Percentiles rank a stretch among this genome's conserved stretches.
These are phyloP conservation scores for Chlorella sp. DNA, from an alignment of 139 green algal genomes.

Conservation along the genomic window DNA sequence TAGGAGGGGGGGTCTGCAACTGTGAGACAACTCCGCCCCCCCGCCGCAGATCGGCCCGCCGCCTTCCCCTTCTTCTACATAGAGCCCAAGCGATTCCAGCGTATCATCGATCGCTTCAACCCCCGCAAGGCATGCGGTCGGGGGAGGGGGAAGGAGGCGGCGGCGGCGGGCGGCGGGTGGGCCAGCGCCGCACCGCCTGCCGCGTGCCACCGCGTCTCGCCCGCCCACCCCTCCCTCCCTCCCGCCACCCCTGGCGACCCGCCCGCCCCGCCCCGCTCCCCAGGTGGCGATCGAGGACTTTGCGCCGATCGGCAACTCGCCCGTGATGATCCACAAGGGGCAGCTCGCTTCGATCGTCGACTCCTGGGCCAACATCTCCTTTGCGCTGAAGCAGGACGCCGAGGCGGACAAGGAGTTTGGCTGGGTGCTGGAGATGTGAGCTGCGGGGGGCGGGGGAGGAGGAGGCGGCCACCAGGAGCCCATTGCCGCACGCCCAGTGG, in stretches of 20 bases:
- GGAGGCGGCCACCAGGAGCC: too few species aligned
- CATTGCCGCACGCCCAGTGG: too few species aligned
- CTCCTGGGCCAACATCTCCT: conserved; percentile 50
- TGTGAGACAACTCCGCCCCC: too few species aligned
- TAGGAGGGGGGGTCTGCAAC: too few species aligned
- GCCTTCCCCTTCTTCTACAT: conserved; percentile 89
- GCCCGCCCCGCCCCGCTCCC: background rate
- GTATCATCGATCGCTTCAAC: conserved; percentile 48
- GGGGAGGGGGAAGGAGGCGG: background rate
- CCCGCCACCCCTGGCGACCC: background rate
- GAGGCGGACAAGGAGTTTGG: conserved; percentile 67
- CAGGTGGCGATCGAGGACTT: too few species aligned
- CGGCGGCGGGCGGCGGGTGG: background rate
- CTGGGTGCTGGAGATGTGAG: conserved; percentile 80
- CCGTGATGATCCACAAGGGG: conserved; percentile 61
- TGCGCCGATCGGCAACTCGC: conserved; percentile 67
- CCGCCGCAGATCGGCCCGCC: conserved; percentile 38
- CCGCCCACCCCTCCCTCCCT: background rate
- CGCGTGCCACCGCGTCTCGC: background rate
- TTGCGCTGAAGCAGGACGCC: conserved; percentile 62
- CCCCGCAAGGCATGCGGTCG: conserved; percentile 17
- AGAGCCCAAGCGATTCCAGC: conserved; percentile 33
- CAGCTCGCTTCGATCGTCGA: conserved; percentile 56
- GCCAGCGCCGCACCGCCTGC: background rate
- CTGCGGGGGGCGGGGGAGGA: too few species aligned